Evolutionary conservation across 495 filamentous ascomycete species (phyloP), one percentile per base, ranked within the genome.

Genomic region (Emericellopsis terricola): DNA sequence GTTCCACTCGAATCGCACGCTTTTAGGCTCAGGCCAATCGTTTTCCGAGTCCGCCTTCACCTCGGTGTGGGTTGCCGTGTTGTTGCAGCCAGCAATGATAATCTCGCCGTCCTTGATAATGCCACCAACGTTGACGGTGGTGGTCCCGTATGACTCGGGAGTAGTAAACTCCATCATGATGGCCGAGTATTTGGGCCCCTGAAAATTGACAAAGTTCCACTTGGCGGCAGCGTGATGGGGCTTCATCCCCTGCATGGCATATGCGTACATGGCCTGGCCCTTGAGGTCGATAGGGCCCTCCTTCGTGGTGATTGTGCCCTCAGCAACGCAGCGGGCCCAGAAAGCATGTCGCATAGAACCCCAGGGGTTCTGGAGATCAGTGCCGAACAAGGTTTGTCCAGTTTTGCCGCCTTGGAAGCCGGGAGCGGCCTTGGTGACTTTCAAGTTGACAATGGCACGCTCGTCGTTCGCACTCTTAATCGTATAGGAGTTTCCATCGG

Each of bases 171-270:
- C 79, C 89, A 97, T 97, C 69, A 94, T 68, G 37, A 89, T 51
- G 17, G 85, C 87, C 10, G 84, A 84, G 55, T 78, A 78, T 4
- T 62, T 82, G 7, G 82, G 81, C 3, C 78, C 76, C 50, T 94
- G 84, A 62, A 93, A 96, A 55, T 85, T 73, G 51, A 71, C 56
- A 53, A 94, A 96, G 51, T 86, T 92, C 89, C 89, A 97, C 40
- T 71, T 76, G 13, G 85, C 76, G 37, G 86, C 89, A 27, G 84
- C 84, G 56, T 96, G 91, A 51, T 97, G 89, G 10, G 89, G 89
- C 64, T 96, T 97, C 91, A 96, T 96, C 42, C 84, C 89, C 53
- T 97, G 89, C 26, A 96, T 61, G 20, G 82, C 84, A 52, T 83
- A 75, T 42, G 73, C 61, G 53, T 84, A 81, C 41, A 91, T 56